A percentile compares a stretch with the other conserved stretches of the same genome.
These are phyloP conservation scores for Solanum pinnatisectum DNA, from an alignment of 257 asterid genomes.

Conservation along the genomic window DNA sequence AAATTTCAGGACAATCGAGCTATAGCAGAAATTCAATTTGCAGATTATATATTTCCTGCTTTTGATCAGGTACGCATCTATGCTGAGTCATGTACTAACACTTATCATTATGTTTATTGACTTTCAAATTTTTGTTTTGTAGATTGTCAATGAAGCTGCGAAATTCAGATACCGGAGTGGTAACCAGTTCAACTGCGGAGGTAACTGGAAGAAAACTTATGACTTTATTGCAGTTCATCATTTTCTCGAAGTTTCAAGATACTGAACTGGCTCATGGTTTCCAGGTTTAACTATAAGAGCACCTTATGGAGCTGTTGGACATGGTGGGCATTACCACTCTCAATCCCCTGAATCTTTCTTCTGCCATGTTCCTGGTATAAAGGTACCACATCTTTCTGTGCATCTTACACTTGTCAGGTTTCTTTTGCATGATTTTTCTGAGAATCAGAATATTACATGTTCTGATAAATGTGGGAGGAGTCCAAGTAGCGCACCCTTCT, in stretches of 20 bases:
- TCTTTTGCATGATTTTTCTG: not conserved
- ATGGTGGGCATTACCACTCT: conserved; percentile 98
- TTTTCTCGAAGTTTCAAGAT: not conserved
- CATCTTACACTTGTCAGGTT: not conserved
- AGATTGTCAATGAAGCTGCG: conserved; percentile 98
- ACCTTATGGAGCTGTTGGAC: conserved; percentile 99
- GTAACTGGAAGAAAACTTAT: conserved; percentile 23
- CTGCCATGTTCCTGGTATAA: conserved; percentile 98
- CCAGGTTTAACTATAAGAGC: conserved; percentile 92
- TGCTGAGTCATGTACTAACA: not conserved
- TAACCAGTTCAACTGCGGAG: conserved; percentile 97
- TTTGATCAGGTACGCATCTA: conserved; percentile 66
- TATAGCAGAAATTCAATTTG: conserved; percentile 95
- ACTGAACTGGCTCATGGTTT: not conserved
- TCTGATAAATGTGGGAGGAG: not conserved
- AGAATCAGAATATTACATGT: not conserved
- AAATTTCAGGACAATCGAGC: conserved; percentile 76
- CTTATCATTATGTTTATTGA: not conserved
- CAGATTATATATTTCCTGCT: conserved; percentile 95
- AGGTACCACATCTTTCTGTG: conserved; percentile 33
- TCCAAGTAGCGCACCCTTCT: not conserved
- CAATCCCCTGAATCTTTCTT: conserved; percentile 99
- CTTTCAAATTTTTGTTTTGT: conserved; percentile 4
- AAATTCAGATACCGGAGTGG: conserved; percentile 97
- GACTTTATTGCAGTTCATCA: not conserved